Evolutionary conservation across 345 rosid genomes (phyloP).

Genomic region (Abelmoschus esculentus): DNA sequence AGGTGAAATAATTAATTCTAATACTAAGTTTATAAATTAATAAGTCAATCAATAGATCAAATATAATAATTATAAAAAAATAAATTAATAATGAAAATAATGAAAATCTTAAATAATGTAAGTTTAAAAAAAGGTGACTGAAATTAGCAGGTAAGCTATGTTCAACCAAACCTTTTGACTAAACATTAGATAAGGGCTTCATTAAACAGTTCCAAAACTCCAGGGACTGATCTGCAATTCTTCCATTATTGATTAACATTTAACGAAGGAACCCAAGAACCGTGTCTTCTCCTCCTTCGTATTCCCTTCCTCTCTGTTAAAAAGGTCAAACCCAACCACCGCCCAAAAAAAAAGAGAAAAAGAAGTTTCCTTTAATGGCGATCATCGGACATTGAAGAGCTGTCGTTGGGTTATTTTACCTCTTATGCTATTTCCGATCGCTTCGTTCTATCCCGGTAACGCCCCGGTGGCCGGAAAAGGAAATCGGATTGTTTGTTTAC

Average conservation of each 20-base stretch:
- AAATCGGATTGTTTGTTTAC: slow-evolving; percentile 15
- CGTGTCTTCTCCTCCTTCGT: slow-evolving; percentile 19
- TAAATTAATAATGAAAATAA: no score
- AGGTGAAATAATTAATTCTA: no score
- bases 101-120: neutral
- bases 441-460: slow-evolving; percentile 33
- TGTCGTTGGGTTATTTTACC: neutral
- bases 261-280: slow-evolving; percentile 26
- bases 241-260: slow-evolving; percentile 15
- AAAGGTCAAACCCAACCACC: slow-evolving; percentile 33
- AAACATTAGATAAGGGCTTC: neutral
- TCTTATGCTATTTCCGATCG: slow-evolving; percentile 49
- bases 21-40: no score
- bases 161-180: neutral
- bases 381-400: neutral
- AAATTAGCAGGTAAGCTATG: neutral
- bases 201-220: neutral
- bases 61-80: no score
- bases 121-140: neutral
- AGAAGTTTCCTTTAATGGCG: neutral
- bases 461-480: slow-evolving; percentile 46
- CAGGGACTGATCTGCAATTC: neutral
- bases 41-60: no score
- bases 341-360: slow-evolving; percentile 1
- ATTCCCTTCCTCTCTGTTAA: slow-evolving; percentile 12